A percentile compares a stretch with the other conserved stretches of the same genome.
These are phyloP conservation scores for Bipolaris oryzae DNA, from an alignment of 2,329 filamentous ascomycete species.

Conservation along the genomic window DNA sequence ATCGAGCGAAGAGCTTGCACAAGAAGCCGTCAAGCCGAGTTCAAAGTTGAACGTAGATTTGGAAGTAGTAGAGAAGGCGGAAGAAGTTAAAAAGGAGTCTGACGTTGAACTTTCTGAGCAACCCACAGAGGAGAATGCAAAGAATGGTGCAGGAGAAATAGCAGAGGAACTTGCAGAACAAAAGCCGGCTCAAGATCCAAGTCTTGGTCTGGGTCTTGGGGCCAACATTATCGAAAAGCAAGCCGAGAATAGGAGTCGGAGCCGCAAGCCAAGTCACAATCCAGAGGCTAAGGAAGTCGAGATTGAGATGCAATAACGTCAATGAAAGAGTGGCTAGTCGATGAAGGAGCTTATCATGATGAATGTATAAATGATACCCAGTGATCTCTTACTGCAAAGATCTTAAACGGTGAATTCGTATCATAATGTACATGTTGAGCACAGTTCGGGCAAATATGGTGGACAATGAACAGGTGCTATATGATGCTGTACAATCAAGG, in stretches of 20 bases:
- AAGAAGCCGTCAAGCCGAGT: slow-evolving; percentile 18
- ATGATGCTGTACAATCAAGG: too few relatives aligned
- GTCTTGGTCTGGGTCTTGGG: slow-evolving; percentile 6
- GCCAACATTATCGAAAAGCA: slow-evolving; percentile 17
- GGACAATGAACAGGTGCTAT: not conserved
- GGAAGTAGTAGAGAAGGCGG: not conserved
- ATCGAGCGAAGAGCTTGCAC: slow-evolving; percentile 18
- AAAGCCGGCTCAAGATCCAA: not conserved
- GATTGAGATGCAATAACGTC: slow-evolving; percentile 44
- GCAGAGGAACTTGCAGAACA: not conserved
- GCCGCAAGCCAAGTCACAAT: slow-evolving; percentile 26
- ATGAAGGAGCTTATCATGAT: slow-evolving; percentile 1
- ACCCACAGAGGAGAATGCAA: not conserved
- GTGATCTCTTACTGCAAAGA: not conserved
- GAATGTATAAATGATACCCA: slow-evolving; percentile 15
- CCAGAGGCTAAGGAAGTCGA: slow-evolving; percentile 36
- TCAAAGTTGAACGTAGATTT: slow-evolving; percentile 7
- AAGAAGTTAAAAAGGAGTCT: not conserved
- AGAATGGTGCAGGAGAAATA: not conserved
- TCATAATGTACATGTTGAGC: not conserved
- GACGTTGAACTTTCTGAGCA: not conserved
- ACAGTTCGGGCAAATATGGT: too few relatives aligned
- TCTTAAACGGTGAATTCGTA: not conserved
- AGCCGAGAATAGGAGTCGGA: slow-evolving; percentile 21
- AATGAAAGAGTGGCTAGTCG: not conserved